Conservation (phyloP, 1,284 basidiomycete species). For the Cutaneotrichosporon arboriforme region DNA sequence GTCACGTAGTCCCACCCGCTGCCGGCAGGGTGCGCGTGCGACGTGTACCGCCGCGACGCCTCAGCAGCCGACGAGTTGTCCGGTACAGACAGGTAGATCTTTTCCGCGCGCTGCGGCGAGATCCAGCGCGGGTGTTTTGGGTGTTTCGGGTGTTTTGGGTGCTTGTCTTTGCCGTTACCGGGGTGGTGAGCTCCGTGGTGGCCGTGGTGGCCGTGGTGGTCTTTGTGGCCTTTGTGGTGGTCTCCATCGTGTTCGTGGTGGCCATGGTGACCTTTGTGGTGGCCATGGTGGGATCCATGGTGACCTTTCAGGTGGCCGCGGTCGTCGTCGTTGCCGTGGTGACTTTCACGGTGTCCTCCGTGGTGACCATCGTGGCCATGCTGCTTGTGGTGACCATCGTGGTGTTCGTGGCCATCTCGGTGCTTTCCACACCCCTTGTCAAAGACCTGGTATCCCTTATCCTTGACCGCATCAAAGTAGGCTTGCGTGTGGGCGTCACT, state of each 20-base stretch:
- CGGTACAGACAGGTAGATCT: constrained; percentile 42
- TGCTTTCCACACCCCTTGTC: not conserved
- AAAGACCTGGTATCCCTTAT: not conserved
- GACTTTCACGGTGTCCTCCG: not conserved
- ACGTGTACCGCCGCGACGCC: constrained; percentile 40
- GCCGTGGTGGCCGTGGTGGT: too few relatives aligned
- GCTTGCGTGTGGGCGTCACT: not conserved
- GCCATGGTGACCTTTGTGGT: not conserved
- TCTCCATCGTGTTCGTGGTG: not conserved
- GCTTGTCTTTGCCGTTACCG: not conserved
- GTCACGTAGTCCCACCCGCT: constrained; percentile 44
- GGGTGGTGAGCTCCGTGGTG: not conserved
- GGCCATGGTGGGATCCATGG: not conserved
- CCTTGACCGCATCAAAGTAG: not conserved
- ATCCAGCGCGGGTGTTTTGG: not conserved
- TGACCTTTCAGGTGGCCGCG: too few relatives aligned
- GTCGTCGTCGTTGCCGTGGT: not conserved
- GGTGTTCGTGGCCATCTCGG: not conserved
- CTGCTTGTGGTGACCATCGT: not conserved
- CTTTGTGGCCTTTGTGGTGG: not conserved
- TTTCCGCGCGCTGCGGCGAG: constrained; percentile 36
- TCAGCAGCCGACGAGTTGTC: constrained; percentile 35
- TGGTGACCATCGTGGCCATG: not conserved
- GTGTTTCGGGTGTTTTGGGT: not conserved
- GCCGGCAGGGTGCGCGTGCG: constrained; percentile 42